Conservation (phyloP, 2,329 filamentous ascomycete species). For the Claviceps pazoutovae region DNA sequence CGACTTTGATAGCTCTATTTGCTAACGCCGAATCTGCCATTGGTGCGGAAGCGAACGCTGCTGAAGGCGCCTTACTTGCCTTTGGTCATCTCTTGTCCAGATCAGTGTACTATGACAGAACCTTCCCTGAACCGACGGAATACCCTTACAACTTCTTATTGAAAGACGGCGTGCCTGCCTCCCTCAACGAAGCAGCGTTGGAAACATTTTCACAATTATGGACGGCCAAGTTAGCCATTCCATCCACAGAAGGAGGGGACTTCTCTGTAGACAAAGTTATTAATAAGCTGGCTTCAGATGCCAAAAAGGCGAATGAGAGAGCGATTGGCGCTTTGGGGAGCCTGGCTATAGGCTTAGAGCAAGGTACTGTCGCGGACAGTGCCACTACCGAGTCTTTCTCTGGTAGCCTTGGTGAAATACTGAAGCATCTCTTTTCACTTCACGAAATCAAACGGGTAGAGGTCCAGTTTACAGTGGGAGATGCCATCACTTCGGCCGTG, state of each 20-base stretch:
- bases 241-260: conserved; percentile 16
- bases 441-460: conserved; percentile 79
- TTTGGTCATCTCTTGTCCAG: conserved; percentile 31
- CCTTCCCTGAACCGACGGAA: conserved; percentile 13
- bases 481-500: conserved; percentile 67
- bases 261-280: conserved; percentile 32
- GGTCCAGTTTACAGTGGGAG: conserved; percentile 79
- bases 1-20: conserved; percentile 29
- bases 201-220: conserved; percentile 33
- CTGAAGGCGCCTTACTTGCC: conserved; percentile 33
- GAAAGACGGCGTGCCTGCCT: conserved; percentile 15
- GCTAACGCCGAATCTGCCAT: conserved; percentile 26
- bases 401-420: conserved; percentile 37
- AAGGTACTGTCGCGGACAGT: conserved; percentile 3
- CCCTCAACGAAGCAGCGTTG: conserved; percentile 30
- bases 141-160: conserved; percentile 21
- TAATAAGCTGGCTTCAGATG: conserved; percentile 49
- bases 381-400: conserved; percentile 11
- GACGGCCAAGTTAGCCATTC: conserved; percentile 28
- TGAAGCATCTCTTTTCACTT: conserved; percentile 57
- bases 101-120: conserved; percentile 27
- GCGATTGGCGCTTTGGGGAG: conserved; percentile 72
- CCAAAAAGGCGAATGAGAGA: conserved; percentile 68
- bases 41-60: conserved; percentile 29
- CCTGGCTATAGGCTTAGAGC: conserved; percentile 49